Evolutionary conservation across 306 rosid species (phyloP).

Genomic region (Urtica urens): DNA sequence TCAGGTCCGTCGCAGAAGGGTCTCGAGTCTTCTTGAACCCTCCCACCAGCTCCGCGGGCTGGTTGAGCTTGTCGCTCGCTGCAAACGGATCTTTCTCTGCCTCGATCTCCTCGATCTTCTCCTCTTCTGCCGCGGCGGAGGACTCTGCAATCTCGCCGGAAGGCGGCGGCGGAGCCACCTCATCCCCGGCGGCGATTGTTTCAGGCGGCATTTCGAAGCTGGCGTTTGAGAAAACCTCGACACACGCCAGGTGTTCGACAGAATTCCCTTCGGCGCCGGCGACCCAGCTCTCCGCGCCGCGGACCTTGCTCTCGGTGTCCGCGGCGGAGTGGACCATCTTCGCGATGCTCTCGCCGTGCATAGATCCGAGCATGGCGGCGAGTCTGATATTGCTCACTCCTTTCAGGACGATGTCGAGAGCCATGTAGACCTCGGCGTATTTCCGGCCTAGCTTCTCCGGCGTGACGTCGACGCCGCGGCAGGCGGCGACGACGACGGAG

Average conservation of each 20-base stretch:
- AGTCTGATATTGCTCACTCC: slow-evolving; percentile 82
- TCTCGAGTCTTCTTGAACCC: slow-evolving; percentile 82
- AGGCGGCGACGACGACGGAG: slow-evolving; percentile 65
- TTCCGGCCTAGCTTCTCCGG: slow-evolving; percentile 82
- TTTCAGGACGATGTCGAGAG: slow-evolving; percentile 76
- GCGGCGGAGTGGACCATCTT: slow-evolving; percentile 90
- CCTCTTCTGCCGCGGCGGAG: slow-evolving; percentile 38
- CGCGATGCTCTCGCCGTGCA: slow-evolving; percentile 89
- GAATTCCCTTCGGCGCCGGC: slow-evolving; percentile 44
- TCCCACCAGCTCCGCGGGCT: slow-evolving; percentile 59
- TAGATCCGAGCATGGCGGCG: slow-evolving; percentile 83
- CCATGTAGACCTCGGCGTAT: slow-evolving; percentile 95
- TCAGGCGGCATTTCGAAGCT: slow-evolving; percentile 67
- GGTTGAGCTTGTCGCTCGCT: slow-evolving; percentile 75
- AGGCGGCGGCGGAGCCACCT: slow-evolving; percentile 44
- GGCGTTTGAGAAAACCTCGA: slow-evolving; percentile 44
- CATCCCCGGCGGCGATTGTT: slow-evolving; percentile 73
- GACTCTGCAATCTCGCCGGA: slow-evolving; percentile 50
- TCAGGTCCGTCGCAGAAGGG: slow-evolving; percentile 67
- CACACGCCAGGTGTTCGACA: slow-evolving; percentile 47
- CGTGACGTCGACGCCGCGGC: slow-evolving; percentile 90
- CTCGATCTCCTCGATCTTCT: slow-evolving; percentile 37
- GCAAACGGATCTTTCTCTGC: slow-evolving; percentile 82
- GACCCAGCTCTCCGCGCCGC: slow-evolving; percentile 72
- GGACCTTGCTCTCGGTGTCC: slow-evolving; percentile 74